A percentile compares a stretch with the other conserved stretches of the same genome.
These are phyloP conservation scores for Magnaporthiopsis poae DNA, from an alignment of 2,329 filamentous ascomycete species.

Conservation along the genomic window DNA sequence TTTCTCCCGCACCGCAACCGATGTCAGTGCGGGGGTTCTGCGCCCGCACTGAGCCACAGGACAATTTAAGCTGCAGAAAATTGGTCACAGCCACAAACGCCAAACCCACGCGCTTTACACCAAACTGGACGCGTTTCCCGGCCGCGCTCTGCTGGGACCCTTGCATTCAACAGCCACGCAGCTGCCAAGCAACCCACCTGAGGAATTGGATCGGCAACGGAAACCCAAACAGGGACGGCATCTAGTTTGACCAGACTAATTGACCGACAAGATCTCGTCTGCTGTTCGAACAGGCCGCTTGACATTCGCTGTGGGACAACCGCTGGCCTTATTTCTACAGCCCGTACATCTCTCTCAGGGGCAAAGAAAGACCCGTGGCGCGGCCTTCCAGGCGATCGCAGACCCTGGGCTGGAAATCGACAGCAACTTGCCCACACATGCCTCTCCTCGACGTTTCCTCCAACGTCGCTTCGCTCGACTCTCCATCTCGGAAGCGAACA, in stretches of 20 bases:
- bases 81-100: neutral
- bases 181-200: no score
- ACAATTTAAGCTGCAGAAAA: neutral
- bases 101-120: neutral
- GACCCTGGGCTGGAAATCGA: neutral
- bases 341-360: no score
- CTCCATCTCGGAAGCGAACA: conserved; percentile 33
- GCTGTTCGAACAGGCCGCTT: neutral
- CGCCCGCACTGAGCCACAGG: no score
- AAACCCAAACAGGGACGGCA: neutral
- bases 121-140: neutral
- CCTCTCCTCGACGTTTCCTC: conserved; percentile 37
- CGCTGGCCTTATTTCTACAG: neutral
- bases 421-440: conserved; percentile 24
- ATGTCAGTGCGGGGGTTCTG: no score
- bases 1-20: no score
- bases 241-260: neutral
- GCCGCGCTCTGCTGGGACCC: neutral
- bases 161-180: neutral
- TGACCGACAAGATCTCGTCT: neutral
- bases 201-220: neutral
- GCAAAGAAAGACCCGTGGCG: neutral
- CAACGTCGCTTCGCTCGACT: conserved; percentile 37
- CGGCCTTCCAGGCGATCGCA: neutral
- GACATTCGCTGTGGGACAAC: neutral